Conservation (phyloP, 2,329 filamentous ascomycete species). For the Aspergillus neoniger region DNA sequence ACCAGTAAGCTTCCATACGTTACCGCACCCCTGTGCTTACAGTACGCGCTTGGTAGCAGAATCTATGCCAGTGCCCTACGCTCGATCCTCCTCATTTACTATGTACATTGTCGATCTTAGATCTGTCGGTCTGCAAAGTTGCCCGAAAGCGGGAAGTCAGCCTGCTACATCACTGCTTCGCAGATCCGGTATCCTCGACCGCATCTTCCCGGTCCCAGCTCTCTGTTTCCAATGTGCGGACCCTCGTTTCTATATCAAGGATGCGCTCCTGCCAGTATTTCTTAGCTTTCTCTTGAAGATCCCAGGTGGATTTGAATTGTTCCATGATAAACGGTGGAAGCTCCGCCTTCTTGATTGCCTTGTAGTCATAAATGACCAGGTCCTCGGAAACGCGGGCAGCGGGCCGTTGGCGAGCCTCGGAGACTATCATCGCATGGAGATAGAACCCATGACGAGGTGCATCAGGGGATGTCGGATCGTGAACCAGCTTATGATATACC, state of each 20-base stretch:
- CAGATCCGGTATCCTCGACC: slow-evolving; percentile 66
- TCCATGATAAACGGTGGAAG: slow-evolving; percentile 64
- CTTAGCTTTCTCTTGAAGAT: slow-evolving; percentile 63
- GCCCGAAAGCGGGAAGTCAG: neutral
- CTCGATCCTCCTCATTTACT: neutral
- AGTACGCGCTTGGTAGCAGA: neutral
- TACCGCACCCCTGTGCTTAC: neutral
- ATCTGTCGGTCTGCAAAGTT: neutral
- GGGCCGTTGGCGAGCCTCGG: slow-evolving; percentile 70
- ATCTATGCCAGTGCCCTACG: neutral
- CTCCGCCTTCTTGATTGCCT: slow-evolving; percentile 54
- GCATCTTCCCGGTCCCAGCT: slow-evolving; percentile 75
- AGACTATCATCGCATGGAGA: slow-evolving; percentile 67
- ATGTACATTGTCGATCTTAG: neutral
- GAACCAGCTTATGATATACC: slow-evolving; percentile 75
- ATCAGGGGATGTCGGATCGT: slow-evolving; percentile 47
- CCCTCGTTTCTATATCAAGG: slow-evolving; percentile 56
- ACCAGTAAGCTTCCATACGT: neutral
- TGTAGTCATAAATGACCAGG: slow-evolving; percentile 77
- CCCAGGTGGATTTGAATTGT: slow-evolving; percentile 61
- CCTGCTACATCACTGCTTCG: slow-evolving; percentile 23
- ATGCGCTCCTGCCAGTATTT: slow-evolving; percentile 56
- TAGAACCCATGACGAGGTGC: slow-evolving; percentile 36
- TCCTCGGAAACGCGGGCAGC: slow-evolving; percentile 78
- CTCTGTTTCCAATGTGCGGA: slow-evolving; percentile 65